Base-by-base conservation (phyloP, 768 basidiomycete genomes). In the Saitozyma podzolica region DNA sequence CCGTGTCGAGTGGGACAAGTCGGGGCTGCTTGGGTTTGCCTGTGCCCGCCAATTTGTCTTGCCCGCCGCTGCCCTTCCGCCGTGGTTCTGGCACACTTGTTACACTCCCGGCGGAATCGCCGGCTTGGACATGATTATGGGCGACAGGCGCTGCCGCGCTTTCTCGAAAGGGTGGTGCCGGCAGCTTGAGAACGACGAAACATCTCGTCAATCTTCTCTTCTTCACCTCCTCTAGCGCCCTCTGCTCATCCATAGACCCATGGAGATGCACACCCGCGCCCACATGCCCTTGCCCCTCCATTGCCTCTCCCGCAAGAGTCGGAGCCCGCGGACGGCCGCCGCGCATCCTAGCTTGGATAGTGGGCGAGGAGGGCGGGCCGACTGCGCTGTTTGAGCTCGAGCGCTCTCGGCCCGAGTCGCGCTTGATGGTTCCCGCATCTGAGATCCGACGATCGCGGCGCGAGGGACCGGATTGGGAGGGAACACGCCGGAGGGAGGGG, bases 261-360 rank as follows among this genome's bases (percentile, higher is more conserved):
- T 45, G 56, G 6, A 19, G 16, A 52, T 53, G 59, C 17, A 14
- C 39, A 8, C 49, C 48, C 40, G 19, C 20, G 9, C n/a, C 17
- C 40, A 42, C 17, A 41, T 67, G 62, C 50, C 40, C 56, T 48
- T 68, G 61, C 50, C 51, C 51, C 19, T 75, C 69, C n/a, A 75
- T n/a, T 6, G 72, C 74, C 54, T 75, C 71, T 9, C 74, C 74
- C 17, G 74, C 74, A 1, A 75, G 54, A 9, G 74, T 75, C 17
- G 67, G 71, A 40, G 73, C 68, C 54, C 73, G 54, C 5, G 72
- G 67, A 47, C 74, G 51, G 10, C 63, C 55, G 0, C 50, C 50
- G 45, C 45, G 29, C 29, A 29, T 29, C 29, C 29, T 29, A 29
- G 29, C 29, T 29, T 29, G 29, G 5, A 29, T 29, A 29, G 29